Evolutionary conservation across 495 filamentous ascomycete species (phyloP), one percentile per base, ranked within the genome.

Genomic region (Cudoniella acicularis): DNA sequence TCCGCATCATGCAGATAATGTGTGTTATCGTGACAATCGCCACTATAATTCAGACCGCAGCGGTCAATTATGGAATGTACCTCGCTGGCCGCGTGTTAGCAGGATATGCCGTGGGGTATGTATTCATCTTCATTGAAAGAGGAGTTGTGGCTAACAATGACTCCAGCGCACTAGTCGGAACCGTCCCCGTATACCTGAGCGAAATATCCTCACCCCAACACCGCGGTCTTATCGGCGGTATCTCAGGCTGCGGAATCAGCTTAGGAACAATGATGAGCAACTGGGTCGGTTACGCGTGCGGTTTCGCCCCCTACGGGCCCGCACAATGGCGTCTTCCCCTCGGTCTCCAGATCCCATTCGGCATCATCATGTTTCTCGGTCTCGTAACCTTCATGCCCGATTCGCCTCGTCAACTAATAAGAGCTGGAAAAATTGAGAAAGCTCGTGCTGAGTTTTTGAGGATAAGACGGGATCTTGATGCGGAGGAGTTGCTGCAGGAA

Each of bases 1-100:
- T 82, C 43, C 75, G 79, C 0, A 83, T 83, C 63, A 85, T 85
- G 82, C 77, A 83, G 59, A 47, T 82, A 48, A 74, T 80, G 70
- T 83, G 80, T 60, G 58, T 82, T 13, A 67, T 85, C 45, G 80
- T 85, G 22, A 84, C 80, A 0, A 76, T 84, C 45, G 82, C 80
- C 36, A 79, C 76, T 1, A 64, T 72, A 22, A 80, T 84, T 59
- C 81, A 83, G 57, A 82, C 82, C 0, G 81, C 78, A 9, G 75
- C 80, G 9, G 70, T 83, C 36, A 85, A 82, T 49, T 81, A 83
- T 46, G 81, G 77, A 25, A 85, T 83, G 81, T 83, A 83, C 64
- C 74, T 85, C 26, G 79, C 79, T 2, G 82, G 81, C 17, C 80
- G 82, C 22, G 74, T 67, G 6, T 62, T 85, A 45, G 79, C 81